Evolutionary conservation across 2,329 filamentous ascomycete species (phyloP).

Genomic region (Byssothecium circinans): DNA sequence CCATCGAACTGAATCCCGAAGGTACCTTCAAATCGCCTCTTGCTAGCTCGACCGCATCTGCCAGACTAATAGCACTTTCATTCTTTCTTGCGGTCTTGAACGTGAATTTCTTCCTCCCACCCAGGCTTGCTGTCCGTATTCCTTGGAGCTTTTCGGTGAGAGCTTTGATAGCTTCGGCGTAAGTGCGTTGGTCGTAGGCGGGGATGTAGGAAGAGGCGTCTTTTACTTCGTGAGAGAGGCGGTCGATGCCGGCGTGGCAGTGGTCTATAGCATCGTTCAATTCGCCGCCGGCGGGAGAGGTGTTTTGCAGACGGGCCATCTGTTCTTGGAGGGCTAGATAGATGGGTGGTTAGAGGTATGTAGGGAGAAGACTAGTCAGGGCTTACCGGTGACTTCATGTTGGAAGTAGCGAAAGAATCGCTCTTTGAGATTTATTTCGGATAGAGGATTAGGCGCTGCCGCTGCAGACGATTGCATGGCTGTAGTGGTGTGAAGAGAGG

Average conservation of each 20-base stretch:
- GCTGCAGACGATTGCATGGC: background rate
- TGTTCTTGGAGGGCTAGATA: constrained; percentile 73
- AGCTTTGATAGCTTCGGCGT: constrained; percentile 74
- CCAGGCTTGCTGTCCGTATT: constrained; percentile 63
- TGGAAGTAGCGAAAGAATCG: constrained; percentile 85
- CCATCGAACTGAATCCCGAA: constrained; percentile 33
- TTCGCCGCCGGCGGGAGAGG: constrained; percentile 68
- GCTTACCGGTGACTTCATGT: constrained; percentile 68
- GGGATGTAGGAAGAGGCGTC: constrained; percentile 82
- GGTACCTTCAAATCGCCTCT: constrained; percentile 32
- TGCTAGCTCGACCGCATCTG: constrained; percentile 59
- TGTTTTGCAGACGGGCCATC: constrained; percentile 67
- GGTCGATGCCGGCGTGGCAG: constrained; percentile 76
- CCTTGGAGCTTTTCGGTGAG: constrained; percentile 77
- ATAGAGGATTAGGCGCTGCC: constrained; percentile 6
- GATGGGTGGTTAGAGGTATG: background rate
- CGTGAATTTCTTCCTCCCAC: constrained; percentile 79
- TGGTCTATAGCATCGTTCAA: constrained; percentile 79
- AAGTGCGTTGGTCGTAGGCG: constrained; percentile 85
- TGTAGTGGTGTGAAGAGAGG: background rate
- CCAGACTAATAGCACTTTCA: constrained; percentile 56
- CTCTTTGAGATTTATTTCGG: constrained; percentile 61
- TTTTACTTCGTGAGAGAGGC: constrained; percentile 79
- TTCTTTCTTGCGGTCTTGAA: constrained; percentile 68
- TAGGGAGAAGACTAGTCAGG: no score